Base-by-base conservation (phyloP, 345 rosid genomes). In the Odontarrhena argentea region DNA sequence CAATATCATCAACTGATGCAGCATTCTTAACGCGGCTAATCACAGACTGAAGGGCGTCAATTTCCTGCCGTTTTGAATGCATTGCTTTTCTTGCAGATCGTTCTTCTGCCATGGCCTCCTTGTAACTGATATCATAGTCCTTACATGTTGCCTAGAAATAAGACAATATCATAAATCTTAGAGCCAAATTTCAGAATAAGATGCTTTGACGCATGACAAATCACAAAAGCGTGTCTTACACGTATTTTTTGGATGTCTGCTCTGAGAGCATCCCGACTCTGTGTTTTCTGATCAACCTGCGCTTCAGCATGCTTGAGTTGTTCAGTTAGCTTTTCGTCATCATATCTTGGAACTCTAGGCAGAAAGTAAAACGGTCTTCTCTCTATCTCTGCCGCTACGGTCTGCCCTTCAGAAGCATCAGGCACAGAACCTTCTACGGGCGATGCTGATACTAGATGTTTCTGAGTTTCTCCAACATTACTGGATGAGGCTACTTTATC, bases 21-120 rank as follows among this genome's bases (percentile, higher is more conserved):
- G 81, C 86, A 74, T 49, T 74, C 79, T 80, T 86, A 66, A 76
- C 76, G 67, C 68, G 83, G 67, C 68, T 81, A 46, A 86, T 76
- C 46, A 75, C 55, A 52, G 78, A 80, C 69, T 78, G 88, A 55
- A 86, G 77, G 61, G 83, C 74, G 9, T 89, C 98, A 32, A 89
- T 80, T 73, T 87, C 95, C 69, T 81, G 78, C 57, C 88, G 79
- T 73, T 87, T 92, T 15, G 82, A 81, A 63, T 74, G 86, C 55
- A 73, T 71, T 73, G 75, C 63, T 44, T 79, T 84, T 18, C 87
- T 81, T 47, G 87, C 83, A 58, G 85, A 68, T 70, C 74, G 83
- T 67, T 87, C 96, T 81, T 87, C 81, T 52, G 81, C 58, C 67
- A 68, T 12, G 26, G 86, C 83, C 65, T 63, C 85, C 28, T 80